Evolutionary conservation across 2,329 filamentous ascomycete genomes (phyloP).

Genomic region (Penicillium glabrum): DNA sequence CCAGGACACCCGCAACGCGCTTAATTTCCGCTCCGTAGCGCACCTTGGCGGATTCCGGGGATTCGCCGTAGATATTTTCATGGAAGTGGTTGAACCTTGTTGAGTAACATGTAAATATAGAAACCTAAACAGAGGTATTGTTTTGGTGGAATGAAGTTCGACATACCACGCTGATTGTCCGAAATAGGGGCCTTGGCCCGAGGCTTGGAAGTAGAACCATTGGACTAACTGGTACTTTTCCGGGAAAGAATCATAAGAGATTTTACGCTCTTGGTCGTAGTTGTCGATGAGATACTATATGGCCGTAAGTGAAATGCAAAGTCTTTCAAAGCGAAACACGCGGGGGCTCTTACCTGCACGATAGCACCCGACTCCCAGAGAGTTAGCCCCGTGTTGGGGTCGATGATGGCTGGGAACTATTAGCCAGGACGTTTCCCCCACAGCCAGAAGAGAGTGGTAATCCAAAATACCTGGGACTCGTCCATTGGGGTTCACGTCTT

Average conservation of each 20-base stretch:
- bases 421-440: too few species aligned
- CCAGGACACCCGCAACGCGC: conserved; percentile 9
- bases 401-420: conserved; percentile 20
- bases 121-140: too few species aligned
- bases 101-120: too few species aligned
- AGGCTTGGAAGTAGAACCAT: conserved; percentile 47
- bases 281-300: conserved; percentile 39
- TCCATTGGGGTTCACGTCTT: conserved; percentile 32
- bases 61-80: not conserved
- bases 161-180: conserved; percentile 49
- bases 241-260: conserved; percentile 40
- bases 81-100: not conserved
- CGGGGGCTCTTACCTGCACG: conserved; percentile 21
- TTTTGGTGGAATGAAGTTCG: conserved; percentile 29
- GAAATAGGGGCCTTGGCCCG: conserved; percentile 51
- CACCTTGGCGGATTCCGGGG: conserved; percentile 44
- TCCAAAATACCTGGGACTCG: conserved; percentile 23
- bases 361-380: conserved; percentile 49
- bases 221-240: conserved; percentile 39
- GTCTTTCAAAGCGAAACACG: too few species aligned
- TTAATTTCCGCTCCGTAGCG: conserved; percentile 48
- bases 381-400: conserved; percentile 36
- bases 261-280: conserved; percentile 41
- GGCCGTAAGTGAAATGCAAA: too few species aligned
- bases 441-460: too few species aligned